Base-by-base conservation (phyloP, 352 stramenopile genomes). In the Bremia lactucae region DNA sequence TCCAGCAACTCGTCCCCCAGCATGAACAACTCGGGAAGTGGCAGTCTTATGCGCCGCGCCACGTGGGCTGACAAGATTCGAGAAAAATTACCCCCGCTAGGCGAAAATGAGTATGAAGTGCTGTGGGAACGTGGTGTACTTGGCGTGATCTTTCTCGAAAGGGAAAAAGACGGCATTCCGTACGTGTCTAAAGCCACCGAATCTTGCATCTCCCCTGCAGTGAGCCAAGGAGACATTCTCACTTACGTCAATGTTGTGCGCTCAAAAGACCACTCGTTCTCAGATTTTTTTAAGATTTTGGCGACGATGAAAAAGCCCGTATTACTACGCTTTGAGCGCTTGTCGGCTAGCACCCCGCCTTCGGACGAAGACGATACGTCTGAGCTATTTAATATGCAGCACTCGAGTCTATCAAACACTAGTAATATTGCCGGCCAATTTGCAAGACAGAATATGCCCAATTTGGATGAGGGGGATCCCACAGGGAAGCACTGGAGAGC, bases 251-350 rank as follows among this genome's bases (percentile, higher is more conserved):
- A 93, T 47, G 68, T 81, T 4, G 73, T 93, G 58, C 73, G 80
- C 15, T 87, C 80, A 21, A 78, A 84, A 36, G 79, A 93, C 42
- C 77, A 93, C 49, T 86, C 80, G 48, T 93, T 93, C 44, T 77
- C 75, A 9, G 79, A 90, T 49, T 93, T 93, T 62, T 87, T 93
- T 61, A 89, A 89, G 64, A 88, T 93, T 36, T 58, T 93, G 25
- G 72, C 80, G 25, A 93, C 80, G 15, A 93, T 90, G 76, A 89
- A 93, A 59, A 92, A 93, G 52, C 80, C 80, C 19, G 80, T 93
- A 37, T 43, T 93, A 34, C 54, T 93, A 25, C 80, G 80, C 4
- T 93, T 93, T 40, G 74, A 89, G 47, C 73, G 71, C 2, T 35
- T 72, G 6, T 54, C 50, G n/a, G 64, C 55, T 24, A 65, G 54